These are phyloP conservation scores for Trametes versicolor DNA, from an alignment of 1,284 basidiomycete genomes.

Conservation along the genomic window DNA sequence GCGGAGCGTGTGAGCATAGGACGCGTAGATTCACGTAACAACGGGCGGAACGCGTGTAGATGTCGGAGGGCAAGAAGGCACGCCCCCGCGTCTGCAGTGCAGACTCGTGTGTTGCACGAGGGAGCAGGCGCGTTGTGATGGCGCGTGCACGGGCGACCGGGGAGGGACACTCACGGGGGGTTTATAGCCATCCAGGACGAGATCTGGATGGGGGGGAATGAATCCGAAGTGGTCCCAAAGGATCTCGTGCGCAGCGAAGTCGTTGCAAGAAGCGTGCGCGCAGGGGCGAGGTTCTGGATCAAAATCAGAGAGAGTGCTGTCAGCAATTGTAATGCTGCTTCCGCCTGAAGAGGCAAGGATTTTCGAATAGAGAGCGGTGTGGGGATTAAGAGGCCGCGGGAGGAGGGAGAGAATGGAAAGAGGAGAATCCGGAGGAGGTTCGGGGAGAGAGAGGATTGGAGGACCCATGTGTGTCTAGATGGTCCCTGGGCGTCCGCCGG, in stretches of 20 bases:
- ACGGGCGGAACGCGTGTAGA: slow-evolving; percentile 30
- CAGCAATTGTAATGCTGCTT: not conserved
- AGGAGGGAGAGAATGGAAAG: slow-evolving; percentile 3
- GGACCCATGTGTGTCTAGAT: slow-evolving; percentile 5
- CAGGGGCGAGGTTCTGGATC: not conserved
- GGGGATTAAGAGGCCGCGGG: slow-evolving; percentile 3
- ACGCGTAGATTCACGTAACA: slow-evolving; percentile 31
- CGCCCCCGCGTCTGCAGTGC: slow-evolving; percentile 25
- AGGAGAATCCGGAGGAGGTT: not conserved
- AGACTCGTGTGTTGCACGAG: slow-evolving; percentile 34
- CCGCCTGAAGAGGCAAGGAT: slow-evolving; percentile 9
- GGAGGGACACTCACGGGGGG: slow-evolving; percentile 24
- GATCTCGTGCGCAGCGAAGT: slow-evolving; percentile 24
- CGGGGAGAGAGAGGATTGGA: not conserved
- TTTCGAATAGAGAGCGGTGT: slow-evolving; percentile 11
- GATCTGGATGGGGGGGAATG: slow-evolving; percentile 30
- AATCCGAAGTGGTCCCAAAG: slow-evolving; percentile 35
- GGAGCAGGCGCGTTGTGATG: slow-evolving; percentile 26
- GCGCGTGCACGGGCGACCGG: slow-evolving; percentile 11
- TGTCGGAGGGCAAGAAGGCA: slow-evolving; percentile 16
- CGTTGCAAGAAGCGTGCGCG: slow-evolving; percentile 17
- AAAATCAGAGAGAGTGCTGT: slow-evolving; percentile 13
- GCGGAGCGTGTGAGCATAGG: slow-evolving; percentile 24
- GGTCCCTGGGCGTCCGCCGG: not conserved
- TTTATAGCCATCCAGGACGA: slow-evolving; percentile 29